Conservation (phyloP, 1,284 basidiomycete species). For the Ustilago curta region DNA sequence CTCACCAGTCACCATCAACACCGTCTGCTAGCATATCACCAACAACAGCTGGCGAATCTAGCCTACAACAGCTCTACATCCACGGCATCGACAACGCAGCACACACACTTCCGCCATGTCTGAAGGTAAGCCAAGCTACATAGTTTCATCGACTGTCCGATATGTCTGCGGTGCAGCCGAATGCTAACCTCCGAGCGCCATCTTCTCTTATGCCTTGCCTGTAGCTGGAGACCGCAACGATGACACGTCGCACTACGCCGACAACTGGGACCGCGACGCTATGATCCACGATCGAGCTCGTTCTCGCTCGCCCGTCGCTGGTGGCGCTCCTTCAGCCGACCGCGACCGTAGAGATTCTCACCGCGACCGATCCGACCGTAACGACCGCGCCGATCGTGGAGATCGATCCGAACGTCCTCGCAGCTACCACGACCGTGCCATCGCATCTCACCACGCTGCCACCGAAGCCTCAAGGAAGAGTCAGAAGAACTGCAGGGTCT, state of each 20-base stretch:
- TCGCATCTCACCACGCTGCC: slow-evolving; percentile 44
- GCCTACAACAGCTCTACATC: neutral
- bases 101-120: slow-evolving; percentile 26
- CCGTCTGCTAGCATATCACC: neutral
- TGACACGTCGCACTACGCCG: slow-evolving; percentile 32
- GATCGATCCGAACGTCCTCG: slow-evolving; percentile 28
- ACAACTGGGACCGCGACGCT: slow-evolving; percentile 41
- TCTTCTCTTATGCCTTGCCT: neutral
- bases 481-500: slow-evolving; percentile 97
- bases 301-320: slow-evolving; percentile 42
- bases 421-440: slow-evolving; percentile 34
- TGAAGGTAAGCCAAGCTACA: slow-evolving; percentile 40
- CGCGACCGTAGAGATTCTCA: slow-evolving; percentile 23
- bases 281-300: slow-evolving; percentile 48
- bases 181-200: neutral
- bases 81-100: neutral
- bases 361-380: slow-evolving; percentile 23
- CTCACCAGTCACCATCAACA: neutral
- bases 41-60: neutral
- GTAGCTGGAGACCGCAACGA: slow-evolving; percentile 36
- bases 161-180: neutral
- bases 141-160: neutral
- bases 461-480: slow-evolving; percentile 79
- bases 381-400: too few relatives aligned
- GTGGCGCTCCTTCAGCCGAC: slow-evolving; percentile 31